Percentiles rank a stretch among this genome's conserved stretches.
Evolutionary conservation across 192 early-diverging fungal species (phyloP).

Genomic region (Borealophlyctis nickersoniae): DNA sequence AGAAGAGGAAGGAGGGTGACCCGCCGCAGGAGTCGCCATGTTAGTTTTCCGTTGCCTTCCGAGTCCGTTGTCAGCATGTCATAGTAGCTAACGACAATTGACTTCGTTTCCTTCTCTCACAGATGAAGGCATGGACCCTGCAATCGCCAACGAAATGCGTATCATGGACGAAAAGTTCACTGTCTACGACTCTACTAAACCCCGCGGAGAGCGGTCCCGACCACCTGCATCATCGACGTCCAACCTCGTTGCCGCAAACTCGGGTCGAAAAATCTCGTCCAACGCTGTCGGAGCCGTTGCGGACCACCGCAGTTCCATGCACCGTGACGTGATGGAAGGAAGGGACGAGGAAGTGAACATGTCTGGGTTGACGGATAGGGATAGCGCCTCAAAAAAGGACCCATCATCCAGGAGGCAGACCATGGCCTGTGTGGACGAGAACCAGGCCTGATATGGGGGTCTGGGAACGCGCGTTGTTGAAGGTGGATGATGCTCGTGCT

Average conservation of each 20-base stretch:
- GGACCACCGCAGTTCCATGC: slow-evolving; percentile 2
- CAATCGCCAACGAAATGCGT: slow-evolving; percentile 57
- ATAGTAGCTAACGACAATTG: background rate
- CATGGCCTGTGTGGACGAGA: background rate
- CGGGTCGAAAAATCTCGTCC: no score
- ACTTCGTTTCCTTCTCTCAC: background rate
- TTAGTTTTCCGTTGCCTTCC: slow-evolving; percentile 7
- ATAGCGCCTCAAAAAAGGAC: background rate
- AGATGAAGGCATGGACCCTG: slow-evolving; percentile 33
- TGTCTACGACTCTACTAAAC: slow-evolving; percentile 70
- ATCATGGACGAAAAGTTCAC: slow-evolving; percentile 79
- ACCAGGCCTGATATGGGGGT: background rate
- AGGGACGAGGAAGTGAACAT: slow-evolving; percentile 27
- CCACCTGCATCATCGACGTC: background rate
- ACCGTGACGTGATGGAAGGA: slow-evolving; percentile 31
- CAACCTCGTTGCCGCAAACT: background rate
- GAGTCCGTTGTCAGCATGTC: background rate
- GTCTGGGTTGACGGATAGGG: slow-evolving; percentile 10
- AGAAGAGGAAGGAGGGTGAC: slow-evolving; percentile 46
- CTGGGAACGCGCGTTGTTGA: no score
- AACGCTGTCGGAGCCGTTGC: background rate
- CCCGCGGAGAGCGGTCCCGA: background rate
- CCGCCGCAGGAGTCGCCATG: slow-evolving; percentile 24
- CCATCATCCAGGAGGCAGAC: background rate
- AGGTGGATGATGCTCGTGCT: no score